These are phyloP conservation scores for Amanita polypyramis DNA, from an alignment of 768 basidiomycete genomes.

Conservation along the genomic window DNA sequence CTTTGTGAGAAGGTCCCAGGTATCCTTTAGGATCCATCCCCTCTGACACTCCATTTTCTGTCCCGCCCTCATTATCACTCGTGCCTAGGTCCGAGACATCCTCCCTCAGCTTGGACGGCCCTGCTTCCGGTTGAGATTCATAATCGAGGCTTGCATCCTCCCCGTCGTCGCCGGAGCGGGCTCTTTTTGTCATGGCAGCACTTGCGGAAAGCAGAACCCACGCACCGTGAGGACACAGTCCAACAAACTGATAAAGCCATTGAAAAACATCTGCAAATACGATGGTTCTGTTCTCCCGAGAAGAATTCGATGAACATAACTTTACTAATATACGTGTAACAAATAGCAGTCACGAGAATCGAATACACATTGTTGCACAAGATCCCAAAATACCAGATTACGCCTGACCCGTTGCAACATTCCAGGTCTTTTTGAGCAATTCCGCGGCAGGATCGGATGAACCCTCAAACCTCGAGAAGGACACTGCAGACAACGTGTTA, in stretches of 20 bases:
- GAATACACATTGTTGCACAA: slow-evolving; percentile 5
- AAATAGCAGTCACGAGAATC: background rate
- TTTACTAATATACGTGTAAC: background rate
- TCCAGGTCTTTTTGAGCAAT: slow-evolving; percentile 61
- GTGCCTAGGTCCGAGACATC: slow-evolving; percentile 17
- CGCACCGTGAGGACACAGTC: background rate
- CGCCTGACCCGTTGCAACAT: slow-evolving; percentile 51
- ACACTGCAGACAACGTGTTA: slow-evolving; percentile 58
- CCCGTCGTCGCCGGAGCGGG: background rate
- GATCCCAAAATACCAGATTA: slow-evolving; percentile 6
- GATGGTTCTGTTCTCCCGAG: background rate
- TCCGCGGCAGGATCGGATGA: slow-evolving; percentile 44
- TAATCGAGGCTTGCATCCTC: background rate
- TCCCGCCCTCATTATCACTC: slow-evolving; percentile 10
- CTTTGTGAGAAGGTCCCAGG: slow-evolving; percentile 42
- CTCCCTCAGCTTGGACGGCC: slow-evolving; percentile 9
- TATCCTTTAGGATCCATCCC: slow-evolving; percentile 55
- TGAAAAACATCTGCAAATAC: slow-evolving; percentile 3
- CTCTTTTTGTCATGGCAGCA: background rate
- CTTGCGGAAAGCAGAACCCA: background rate
- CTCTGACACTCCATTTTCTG: slow-evolving; percentile 20
- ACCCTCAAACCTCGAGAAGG: slow-evolving; percentile 54
- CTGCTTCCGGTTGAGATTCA: slow-evolving; percentile 9
- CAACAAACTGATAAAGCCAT: background rate
- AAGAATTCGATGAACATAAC: background rate